These are phyloP conservation scores for Ilyonectria destructans DNA, from an alignment of 2,329 filamentous ascomycete genomes.

Conservation along the genomic window DNA sequence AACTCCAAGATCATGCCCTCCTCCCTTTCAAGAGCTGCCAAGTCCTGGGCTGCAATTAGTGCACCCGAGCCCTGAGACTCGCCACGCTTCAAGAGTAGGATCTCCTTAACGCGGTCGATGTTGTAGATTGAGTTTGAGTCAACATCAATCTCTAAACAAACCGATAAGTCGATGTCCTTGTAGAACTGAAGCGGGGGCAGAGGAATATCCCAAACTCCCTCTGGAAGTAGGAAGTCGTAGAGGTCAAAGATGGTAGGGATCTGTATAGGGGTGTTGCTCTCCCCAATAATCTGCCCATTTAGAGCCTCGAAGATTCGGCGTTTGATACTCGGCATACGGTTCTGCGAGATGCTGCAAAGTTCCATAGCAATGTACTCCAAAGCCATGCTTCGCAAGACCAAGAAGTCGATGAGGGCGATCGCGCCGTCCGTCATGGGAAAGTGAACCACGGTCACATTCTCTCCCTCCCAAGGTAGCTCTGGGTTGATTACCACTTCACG, in stretches of 20 bases:
- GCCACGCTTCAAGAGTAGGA: constrained; percentile 79
- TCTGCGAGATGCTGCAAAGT: constrained; percentile 82
- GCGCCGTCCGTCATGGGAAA: constrained; percentile 82
- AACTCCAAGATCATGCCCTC: constrained; percentile 74
- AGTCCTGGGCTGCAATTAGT: constrained; percentile 66
- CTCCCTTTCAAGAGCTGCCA: constrained; percentile 69
- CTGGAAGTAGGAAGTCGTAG: constrained; percentile 85
- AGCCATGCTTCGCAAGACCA: constrained; percentile 82
- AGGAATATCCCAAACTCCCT: constrained; percentile 66
- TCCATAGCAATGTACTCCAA: constrained; percentile 91
- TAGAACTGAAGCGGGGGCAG: constrained; percentile 74
- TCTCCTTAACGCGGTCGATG: constrained; percentile 79
- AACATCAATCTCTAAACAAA: constrained; percentile 74
- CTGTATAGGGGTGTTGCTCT: constrained; percentile 76
- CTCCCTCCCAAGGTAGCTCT: constrained; percentile 82
- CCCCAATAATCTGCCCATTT: constrained; percentile 81
- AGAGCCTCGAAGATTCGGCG: constrained; percentile 80
- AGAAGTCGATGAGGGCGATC: constrained; percentile 81
- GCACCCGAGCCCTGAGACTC: constrained; percentile 69
- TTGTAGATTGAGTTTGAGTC: constrained; percentile 76
- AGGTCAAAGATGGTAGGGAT: constrained; percentile 91
- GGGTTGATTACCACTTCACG: constrained; percentile 80
- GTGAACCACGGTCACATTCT: constrained; percentile 71
- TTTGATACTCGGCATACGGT: constrained; percentile 80
- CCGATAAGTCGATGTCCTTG: constrained; percentile 76